A percentile compares a stretch with the other conserved stretches of the same genome.
phyloP scores from a whole-genome alignment of 225 moss, liverwort and hornwort species.

The Pseudoscleropodium purum region DNA sequence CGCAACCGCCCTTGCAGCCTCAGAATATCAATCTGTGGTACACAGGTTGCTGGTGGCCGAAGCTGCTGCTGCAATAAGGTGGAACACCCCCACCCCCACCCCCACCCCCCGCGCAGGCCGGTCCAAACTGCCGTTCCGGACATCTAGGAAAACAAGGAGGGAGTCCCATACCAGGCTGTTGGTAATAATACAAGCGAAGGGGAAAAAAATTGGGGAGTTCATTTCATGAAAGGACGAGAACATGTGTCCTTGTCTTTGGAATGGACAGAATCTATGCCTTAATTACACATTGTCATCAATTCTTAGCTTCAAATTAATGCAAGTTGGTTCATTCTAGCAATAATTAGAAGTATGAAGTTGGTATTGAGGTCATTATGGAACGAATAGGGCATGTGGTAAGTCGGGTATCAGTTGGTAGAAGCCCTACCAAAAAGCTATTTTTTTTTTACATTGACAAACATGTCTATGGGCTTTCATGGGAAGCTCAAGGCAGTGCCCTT shows the following conservation, averaged over 20 bases:
- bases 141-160: not conserved
- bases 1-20: conserved; percentile 3
- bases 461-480: accelerated
- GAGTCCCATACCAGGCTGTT: not conserved
- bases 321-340: not conserved
- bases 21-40: not conserved
- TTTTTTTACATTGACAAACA: accelerated
- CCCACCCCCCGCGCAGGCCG: too few relatives aligned
- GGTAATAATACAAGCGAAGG: too few relatives aligned
- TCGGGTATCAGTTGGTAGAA: not conserved
- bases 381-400: not conserved
- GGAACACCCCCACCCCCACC: not conserved
- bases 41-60: not conserved
- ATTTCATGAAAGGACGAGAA: not conserved
- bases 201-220: not conserved
- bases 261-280: not conserved
- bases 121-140: not conserved
- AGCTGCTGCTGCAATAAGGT: not conserved
- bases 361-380: not conserved
- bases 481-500: not conserved
- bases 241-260: not conserved
- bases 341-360: not conserved
- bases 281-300: not conserved
- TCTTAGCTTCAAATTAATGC: not conserved
- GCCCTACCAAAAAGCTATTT: not conserved